Evolutionary conservation across 768 basidiomycete species (phyloP).

Genomic region (Lactifluus pinguis): DNA sequence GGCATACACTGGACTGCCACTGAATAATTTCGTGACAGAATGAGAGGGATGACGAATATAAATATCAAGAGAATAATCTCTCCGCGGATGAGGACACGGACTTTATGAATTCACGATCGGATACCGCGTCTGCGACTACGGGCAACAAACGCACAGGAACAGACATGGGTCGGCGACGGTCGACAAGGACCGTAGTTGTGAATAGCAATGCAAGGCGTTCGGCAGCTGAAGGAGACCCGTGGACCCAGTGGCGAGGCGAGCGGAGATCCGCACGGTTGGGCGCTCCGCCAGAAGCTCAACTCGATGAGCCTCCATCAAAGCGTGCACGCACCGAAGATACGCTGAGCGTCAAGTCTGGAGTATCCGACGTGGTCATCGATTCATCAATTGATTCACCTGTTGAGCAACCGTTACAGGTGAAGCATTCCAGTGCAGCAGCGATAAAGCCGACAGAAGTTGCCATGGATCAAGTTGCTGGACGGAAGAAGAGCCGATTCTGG

Average conservation of each 20-base stretch:
- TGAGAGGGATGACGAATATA: slow-evolving; percentile 54
- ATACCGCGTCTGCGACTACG: slow-evolving; percentile 14
- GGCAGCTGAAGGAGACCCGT: slow-evolving; percentile 40
- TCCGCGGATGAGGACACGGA: slow-evolving; percentile 25
- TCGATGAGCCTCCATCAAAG: slow-evolving; percentile 49
- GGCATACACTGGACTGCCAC: slow-evolving; percentile 22
- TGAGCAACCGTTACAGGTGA: slow-evolving; percentile 36
- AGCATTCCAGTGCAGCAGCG: slow-evolving; percentile 51
- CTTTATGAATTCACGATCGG: slow-evolving; percentile 25
- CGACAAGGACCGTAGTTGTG: slow-evolving; percentile 34
- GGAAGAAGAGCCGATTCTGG: slow-evolving; percentile 84
- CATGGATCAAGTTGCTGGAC: slow-evolving; percentile 67
- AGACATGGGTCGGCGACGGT: slow-evolving; percentile 29
- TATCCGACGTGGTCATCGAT: slow-evolving; percentile 21
- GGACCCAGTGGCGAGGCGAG: slow-evolving; percentile 63
- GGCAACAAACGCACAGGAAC: slow-evolving; percentile 8
- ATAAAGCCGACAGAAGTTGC: slow-evolving; percentile 65
- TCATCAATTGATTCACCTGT: slow-evolving; percentile 11
- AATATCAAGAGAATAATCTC: slow-evolving; percentile 45
- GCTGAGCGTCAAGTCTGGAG: slow-evolving; percentile 23
- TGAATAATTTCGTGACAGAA: slow-evolving; percentile 33
- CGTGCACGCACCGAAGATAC: slow-evolving; percentile 72
- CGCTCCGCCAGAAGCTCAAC: slow-evolving; percentile 39
- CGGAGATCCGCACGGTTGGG: slow-evolving; percentile 62
- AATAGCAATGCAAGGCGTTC: slow-evolving; percentile 40